These are phyloP conservation scores for Blastobotrys capitulatus DNA, from an alignment of 1,139 yeast genomes.

Conservation along the genomic window DNA sequence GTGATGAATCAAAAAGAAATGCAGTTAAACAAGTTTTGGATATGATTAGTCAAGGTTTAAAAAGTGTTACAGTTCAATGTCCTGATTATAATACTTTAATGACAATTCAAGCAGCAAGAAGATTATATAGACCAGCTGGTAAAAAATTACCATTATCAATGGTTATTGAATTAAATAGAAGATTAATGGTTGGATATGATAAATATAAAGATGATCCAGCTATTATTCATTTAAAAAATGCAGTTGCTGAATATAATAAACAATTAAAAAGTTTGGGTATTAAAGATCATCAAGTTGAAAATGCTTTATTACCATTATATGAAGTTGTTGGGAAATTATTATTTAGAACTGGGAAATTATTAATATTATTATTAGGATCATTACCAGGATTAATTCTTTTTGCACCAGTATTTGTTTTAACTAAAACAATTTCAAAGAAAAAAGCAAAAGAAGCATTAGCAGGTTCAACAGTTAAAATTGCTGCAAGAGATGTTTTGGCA, in stretches of 20 bases:
- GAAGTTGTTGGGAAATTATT: conserved; percentile 45
- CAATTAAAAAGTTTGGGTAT: conserved; percentile 62
- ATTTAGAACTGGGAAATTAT: conserved; percentile 49
- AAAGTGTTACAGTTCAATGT: conserved; percentile 86
- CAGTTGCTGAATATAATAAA: conserved; percentile 64
- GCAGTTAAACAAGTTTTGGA: conserved; percentile 71
- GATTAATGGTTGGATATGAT: conserved; percentile 75
- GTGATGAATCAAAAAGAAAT: conserved; percentile 55
- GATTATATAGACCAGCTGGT: conserved; percentile 77
- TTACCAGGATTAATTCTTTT: conserved; percentile 83
- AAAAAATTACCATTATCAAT: conserved; percentile 71
- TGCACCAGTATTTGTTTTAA: conserved; percentile 80
- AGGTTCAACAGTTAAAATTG: conserved; percentile 82
- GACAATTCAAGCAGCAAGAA: conserved; percentile 88
- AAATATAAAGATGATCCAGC: conserved; percentile 68
- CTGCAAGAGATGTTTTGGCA: conserved; percentile 89
- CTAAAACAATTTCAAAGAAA: conserved; percentile 61
- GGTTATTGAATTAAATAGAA: conserved; percentile 83
- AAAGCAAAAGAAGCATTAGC: conserved; percentile 80
- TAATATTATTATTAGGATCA: conserved; percentile 53
- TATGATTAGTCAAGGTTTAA: conserved; percentile 65
- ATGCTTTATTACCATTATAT: conserved; percentile 47
- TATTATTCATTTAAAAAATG: conserved; percentile 52
- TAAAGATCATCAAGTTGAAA: conserved; percentile 87
- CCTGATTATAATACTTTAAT: conserved; percentile 89